Percentiles rank a stretch among this genome's conserved stretches.
Evolutionary conservation across 805 yeast species (phyloP).

Genomic region (Jamesozyma rosinii): DNA sequence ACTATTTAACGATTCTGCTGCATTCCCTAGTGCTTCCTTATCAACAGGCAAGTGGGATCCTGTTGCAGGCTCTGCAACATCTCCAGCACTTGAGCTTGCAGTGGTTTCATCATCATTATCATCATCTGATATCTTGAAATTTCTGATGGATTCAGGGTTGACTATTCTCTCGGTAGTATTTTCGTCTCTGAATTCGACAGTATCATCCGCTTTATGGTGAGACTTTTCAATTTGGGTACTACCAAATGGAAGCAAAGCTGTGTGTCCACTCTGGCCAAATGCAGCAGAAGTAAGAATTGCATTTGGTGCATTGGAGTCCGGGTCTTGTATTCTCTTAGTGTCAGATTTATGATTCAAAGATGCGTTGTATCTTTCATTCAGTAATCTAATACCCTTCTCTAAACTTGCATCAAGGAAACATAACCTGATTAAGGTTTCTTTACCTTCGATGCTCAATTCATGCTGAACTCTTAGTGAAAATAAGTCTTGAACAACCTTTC

Average conservation of each 20-base stretch:
- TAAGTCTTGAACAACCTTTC: slow-evolving; percentile 46
- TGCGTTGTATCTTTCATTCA: slow-evolving; percentile 23
- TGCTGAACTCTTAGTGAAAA: slow-evolving; percentile 48
- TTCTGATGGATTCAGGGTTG: slow-evolving; percentile 3
- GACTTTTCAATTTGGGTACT: slow-evolving; percentile 22
- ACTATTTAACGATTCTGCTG: slow-evolving; percentile 29
- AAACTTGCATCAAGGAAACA: slow-evolving; percentile 65
- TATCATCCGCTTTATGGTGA: slow-evolving; percentile 25
- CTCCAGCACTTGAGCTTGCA: background rate
- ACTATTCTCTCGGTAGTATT: slow-evolving; percentile 3
- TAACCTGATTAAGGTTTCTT: slow-evolving; percentile 65
- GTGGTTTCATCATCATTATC: background rate
- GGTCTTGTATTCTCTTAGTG: too few species aligned
- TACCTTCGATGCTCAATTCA: slow-evolving; percentile 58
- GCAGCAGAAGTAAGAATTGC: slow-evolving; percentile 13
- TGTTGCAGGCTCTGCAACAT: background rate
- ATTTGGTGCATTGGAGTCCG: background rate
- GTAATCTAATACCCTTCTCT: slow-evolving; percentile 39
- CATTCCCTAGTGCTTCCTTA: slow-evolving; percentile 19
- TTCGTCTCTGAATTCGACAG: slow-evolving; percentile 21
- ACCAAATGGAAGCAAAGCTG: slow-evolving; percentile 33
- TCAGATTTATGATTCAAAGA: background rate
- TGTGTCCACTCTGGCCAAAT: slow-evolving; percentile 24
- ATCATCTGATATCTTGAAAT: background rate
- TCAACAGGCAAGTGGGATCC: slow-evolving; percentile 9